Conservation (phyloP, 345 rosid species). For the Tarenaya hassleriana region DNA sequence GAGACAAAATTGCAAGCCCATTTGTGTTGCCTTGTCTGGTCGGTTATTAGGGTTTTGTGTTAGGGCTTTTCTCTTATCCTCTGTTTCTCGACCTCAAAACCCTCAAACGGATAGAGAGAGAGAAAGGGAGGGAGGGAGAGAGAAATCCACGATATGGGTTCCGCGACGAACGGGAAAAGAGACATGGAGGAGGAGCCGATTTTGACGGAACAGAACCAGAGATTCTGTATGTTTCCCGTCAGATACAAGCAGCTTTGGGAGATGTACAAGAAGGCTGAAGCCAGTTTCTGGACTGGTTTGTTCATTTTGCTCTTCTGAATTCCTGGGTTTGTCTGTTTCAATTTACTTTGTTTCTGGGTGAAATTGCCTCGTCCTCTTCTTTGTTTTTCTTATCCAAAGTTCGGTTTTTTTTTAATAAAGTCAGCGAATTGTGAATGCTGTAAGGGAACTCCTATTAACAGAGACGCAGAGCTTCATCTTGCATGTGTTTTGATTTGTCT, state of each 20-base stretch:
- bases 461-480: too few species aligned
- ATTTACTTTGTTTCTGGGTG: not conserved
- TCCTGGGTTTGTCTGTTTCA: constrained; percentile 1
- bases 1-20: constrained; percentile 3
- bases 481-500: too few species aligned
- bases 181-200: constrained; percentile 50
- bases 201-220: constrained; percentile 56
- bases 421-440: too few species aligned
- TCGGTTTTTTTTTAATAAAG: too few species aligned
- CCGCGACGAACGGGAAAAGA: constrained; percentile 12
- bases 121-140: not conserved
- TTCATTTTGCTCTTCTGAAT: not conserved
- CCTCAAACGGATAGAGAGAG: not conserved
- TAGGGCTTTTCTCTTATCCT: constrained; percentile 18
- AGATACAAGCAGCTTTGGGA: constrained; percentile 71
- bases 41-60: constrained; percentile 22
- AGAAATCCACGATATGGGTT: constrained; percentile 21
- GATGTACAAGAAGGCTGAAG: constrained; percentile 95
- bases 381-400: too few species aligned
- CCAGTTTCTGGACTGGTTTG: constrained; percentile 90
- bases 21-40: constrained; percentile 13
- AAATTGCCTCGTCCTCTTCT: too few species aligned
- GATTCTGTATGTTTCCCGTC: constrained; percentile 90
- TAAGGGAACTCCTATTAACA: too few species aligned
- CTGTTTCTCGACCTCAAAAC: constrained; percentile 25